These are phyloP conservation scores for Mycosarcoma mackinlayi DNA, from an alignment of 1,284 basidiomycete genomes.

Conservation along the genomic window DNA sequence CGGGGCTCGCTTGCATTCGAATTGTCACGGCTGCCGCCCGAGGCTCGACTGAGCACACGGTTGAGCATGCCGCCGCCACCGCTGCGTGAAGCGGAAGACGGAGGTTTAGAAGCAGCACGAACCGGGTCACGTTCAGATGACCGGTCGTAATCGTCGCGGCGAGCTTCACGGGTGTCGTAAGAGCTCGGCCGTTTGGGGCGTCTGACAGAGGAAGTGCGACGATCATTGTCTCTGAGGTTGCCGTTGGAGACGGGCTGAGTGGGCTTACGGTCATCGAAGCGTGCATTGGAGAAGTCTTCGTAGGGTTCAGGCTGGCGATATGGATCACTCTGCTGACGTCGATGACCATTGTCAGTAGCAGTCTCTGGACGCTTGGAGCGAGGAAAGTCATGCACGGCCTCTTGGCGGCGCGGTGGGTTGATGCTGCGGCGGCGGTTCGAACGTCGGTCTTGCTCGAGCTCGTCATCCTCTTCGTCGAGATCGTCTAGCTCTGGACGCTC, in stretches of 20 bases:
- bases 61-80: constrained; percentile 28
- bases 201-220: constrained; percentile 5
- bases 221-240: constrained; percentile 16
- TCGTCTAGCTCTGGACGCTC: constrained; percentile 30
- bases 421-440: constrained; percentile 15
- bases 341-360: constrained; percentile 11
- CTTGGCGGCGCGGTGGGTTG: constrained; percentile 9
- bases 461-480: constrained; percentile 25
- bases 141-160: constrained; percentile 20
- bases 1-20: constrained; percentile 6
- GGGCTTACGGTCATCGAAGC: constrained; percentile 12
- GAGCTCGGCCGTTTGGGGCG: constrained; percentile 21
- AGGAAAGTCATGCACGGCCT: not conserved
- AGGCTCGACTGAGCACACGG: constrained; percentile 32
- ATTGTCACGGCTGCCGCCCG: constrained; percentile 23
- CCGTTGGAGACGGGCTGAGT: constrained; percentile 18
- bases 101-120: constrained; percentile 12
- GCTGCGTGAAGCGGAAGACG: constrained; percentile 1
- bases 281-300: constrained; percentile 37
- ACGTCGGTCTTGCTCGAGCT: constrained; percentile 13
- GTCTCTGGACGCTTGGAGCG: constrained; percentile 21
- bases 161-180: constrained; percentile 30
- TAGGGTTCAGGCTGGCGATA: constrained; percentile 32
- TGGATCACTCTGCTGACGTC: constrained; percentile 36
- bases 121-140: constrained; percentile 1